Conservation (phyloP, 116 monocot species). For the Dioscorea cayenensis region DNA sequence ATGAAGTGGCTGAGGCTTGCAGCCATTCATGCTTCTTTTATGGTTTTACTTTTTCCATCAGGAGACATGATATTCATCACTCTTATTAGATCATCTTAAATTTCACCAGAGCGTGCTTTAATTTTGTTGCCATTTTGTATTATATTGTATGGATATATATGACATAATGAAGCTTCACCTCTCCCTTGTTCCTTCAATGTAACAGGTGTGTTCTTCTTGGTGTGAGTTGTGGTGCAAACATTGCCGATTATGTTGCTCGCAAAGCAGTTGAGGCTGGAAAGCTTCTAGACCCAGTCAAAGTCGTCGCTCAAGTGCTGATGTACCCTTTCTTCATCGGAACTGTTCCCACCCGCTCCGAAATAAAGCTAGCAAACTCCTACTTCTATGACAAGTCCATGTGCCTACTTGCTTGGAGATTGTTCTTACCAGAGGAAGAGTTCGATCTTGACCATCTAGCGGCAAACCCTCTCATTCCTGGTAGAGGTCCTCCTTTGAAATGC, state of each 20-base stretch:
- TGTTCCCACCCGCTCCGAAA: slow-evolving; percentile 80
- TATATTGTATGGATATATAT: no score
- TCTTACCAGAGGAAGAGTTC: slow-evolving; percentile 74
- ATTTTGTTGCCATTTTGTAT: no score
- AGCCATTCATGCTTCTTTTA: not conserved
- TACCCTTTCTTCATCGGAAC: slow-evolving; percentile 93
- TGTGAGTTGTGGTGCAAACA: slow-evolving; percentile 84
- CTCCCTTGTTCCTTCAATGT: slow-evolving; percentile 4
- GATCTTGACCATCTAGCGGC: slow-evolving; percentile 81
- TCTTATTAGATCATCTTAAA: not conserved
- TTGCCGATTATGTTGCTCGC: slow-evolving; percentile 77
- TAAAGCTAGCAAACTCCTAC: slow-evolving; percentile 92
- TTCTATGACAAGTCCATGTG: slow-evolving; percentile 91
- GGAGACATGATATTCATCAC: not conserved
- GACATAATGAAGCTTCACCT: no score
- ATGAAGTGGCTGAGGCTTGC: no score
- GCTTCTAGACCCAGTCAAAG: slow-evolving; percentile 67
- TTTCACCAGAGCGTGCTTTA: not conserved
- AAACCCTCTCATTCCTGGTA: slow-evolving; percentile 64
- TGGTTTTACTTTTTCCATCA: not conserved
- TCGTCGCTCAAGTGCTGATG: slow-evolving; percentile 92
- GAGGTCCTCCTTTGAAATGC: slow-evolving; percentile 71
- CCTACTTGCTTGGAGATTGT: slow-evolving; percentile 77
- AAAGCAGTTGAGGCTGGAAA: slow-evolving; percentile 70
- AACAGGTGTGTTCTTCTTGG: slow-evolving; percentile 94